Base-by-base conservation (phyloP, 2,329 filamentous ascomycete species). In the Stachybotrys echinatus region DNA sequence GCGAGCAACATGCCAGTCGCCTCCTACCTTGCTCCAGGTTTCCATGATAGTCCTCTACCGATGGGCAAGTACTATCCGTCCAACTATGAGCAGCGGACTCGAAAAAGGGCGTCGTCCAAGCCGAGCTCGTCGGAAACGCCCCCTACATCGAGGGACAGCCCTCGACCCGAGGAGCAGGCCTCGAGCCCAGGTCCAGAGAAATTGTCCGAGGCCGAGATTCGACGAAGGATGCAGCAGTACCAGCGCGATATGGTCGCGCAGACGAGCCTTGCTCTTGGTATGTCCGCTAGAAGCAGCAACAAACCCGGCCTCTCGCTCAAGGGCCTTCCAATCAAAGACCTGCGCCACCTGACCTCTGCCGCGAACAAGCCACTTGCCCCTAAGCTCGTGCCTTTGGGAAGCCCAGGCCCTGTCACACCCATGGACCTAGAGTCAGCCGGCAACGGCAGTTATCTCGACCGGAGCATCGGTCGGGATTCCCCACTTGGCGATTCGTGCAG, bases 21-120 rank as follows among this genome's bases (percentile, higher is more conserved):
- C 8, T 77, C 77, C 2, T 80, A 79, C 52, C 67, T 76, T 27
- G 75, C 77, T 6, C 73, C 72, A 22, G 77, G 76, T 2, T 67
- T 74, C 37, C 71, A 75, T 46, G 72, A 74, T 37, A 71, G 64
- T 34, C 64, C 71, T 4, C 64, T 81, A 27, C 77, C 80, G 0
- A 70, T 82, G 65, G 81, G 81, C 21, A 84, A 84, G 64, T 85
- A 84, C 57, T 83, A 84, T 51, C 81, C 81, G 1, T 76, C 79
- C 22, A 84, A 84, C 63, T 84, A 82, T 57, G 77, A 81, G 55
- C 69, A 67, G 23, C 61, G 69, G 46, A 67, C 64, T 46, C 55
- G 53, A 23, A 37, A n/a, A 19, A 54, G 55, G 7, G 54, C 61
- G 20, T 45, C 58, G 37, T 55, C 51, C n/a, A 40, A 55, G 5